Evolutionary conservation across 2,329 filamentous ascomycete genomes (phyloP).

Genomic region (Lasiodiplodia hormozganensis): DNA sequence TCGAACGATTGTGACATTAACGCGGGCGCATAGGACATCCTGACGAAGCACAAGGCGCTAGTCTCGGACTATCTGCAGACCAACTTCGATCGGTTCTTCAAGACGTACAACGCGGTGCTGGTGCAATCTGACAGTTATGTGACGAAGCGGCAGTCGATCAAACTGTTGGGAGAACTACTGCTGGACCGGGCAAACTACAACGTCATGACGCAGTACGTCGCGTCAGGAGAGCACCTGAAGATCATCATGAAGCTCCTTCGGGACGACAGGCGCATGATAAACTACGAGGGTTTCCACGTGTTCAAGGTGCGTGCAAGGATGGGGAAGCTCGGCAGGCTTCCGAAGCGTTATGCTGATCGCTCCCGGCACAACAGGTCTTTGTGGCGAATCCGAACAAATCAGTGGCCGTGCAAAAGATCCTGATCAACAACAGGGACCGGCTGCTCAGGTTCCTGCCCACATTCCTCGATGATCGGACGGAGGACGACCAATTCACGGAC

Average conservation of each 20-base stretch:
- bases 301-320: constrained; percentile 72
- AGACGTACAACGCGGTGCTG: constrained; percentile 84
- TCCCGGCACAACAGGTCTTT: constrained; percentile 69
- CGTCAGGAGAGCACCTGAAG: constrained; percentile 93
- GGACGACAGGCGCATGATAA: constrained; percentile 98
- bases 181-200: constrained; percentile 96
- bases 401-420: constrained; percentile 90
- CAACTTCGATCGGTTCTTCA: constrained; percentile 94
- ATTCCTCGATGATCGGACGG: constrained; percentile 92
- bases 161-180: constrained; percentile 91
- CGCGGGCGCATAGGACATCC: constrained; percentile 71
- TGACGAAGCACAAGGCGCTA: constrained; percentile 92
- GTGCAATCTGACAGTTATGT: constrained; percentile 96
- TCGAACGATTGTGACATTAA: constrained; percentile 15
- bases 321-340: constrained; percentile 21
- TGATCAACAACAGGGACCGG: constrained; percentile 95
- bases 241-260: constrained; percentile 97
- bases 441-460: constrained; percentile 86
- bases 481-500: constrained; percentile 98
- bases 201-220: constrained; percentile 97
- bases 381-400: constrained; percentile 99
- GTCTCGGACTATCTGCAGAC: constrained; percentile 85
- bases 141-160: constrained; percentile 97
- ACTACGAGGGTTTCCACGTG: constrained; percentile 98
- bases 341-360: constrained; percentile 18